Evolutionary conservation across 2,329 filamentous ascomycete genomes (phyloP).

Genomic region (Aureobasidium mangrovei): DNA sequence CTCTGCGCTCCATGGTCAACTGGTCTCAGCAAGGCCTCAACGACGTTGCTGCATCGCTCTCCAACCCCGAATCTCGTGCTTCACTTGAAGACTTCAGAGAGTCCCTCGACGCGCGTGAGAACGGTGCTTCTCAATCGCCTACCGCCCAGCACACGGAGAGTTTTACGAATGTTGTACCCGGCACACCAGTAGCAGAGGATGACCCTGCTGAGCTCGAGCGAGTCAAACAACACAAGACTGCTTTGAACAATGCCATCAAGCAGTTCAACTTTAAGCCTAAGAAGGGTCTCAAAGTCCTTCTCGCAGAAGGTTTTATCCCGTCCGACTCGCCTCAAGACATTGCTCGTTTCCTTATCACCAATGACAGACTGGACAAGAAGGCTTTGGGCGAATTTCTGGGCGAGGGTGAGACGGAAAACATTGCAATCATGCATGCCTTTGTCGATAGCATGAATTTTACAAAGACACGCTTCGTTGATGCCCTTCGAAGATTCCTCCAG

Average conservation of each 20-base stretch:
- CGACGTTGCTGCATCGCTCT: conserved; percentile 36
- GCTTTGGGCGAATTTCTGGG: conserved; percentile 91
- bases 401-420: conserved; percentile 85
- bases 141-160: neutral
- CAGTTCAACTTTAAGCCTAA: conserved; percentile 99
- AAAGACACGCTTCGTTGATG: conserved; percentile 85
- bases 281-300: conserved; percentile 72
- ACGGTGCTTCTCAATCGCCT: conserved; percentile 43
- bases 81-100: conserved; percentile 56
- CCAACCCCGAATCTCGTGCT: conserved; percentile 35
- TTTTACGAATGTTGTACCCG: conserved; percentile 42
- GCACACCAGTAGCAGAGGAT: conserved; percentile 55
- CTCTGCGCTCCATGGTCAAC: conserved; percentile 79
- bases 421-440: conserved; percentile 97
- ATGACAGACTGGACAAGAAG: conserved; percentile 81
- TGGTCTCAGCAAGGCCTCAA: conserved; percentile 69
- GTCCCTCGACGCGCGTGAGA: conserved; percentile 63
- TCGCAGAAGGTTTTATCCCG: conserved; percentile 79
- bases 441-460: conserved; percentile 92
- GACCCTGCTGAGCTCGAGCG: conserved; percentile 92
- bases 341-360: conserved; percentile 69
- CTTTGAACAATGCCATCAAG: conserved; percentile 75
- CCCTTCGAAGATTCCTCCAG: conserved; percentile 83
- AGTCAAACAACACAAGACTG: conserved; percentile 89
- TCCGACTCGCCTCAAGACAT: conserved; percentile 74